Conservation (phyloP, 345 rosid species). For the Turnera subulata region DNA sequence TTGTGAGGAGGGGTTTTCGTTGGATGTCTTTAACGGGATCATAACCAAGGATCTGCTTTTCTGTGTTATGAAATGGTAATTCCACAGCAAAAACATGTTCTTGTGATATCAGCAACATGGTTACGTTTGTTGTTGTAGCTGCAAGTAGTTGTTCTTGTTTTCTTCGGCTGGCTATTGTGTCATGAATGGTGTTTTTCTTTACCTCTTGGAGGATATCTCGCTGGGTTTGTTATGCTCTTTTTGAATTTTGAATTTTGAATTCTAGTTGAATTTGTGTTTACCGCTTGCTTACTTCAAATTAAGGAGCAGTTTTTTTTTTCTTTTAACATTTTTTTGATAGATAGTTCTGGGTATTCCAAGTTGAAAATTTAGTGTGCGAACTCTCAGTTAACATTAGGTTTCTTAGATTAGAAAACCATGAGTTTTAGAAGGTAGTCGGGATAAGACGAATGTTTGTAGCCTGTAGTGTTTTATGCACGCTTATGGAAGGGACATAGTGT, state of each 20-base stretch:
- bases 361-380: neutral
- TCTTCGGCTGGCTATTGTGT: neutral
- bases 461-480: no score
- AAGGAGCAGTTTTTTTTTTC: neutral
- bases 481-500: no score
- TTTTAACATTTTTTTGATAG: neutral
- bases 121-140: no score
- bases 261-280: neutral
- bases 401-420: no score
- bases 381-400: no score
- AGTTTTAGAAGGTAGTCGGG: no score
- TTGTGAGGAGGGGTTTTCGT: neutral
- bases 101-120: no score
- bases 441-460: no score
- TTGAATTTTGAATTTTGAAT: neutral
- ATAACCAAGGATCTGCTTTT: slow-evolving; percentile 17
- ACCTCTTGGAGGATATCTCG: neutral
- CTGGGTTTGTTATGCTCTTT: neutral
- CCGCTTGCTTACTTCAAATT: neutral
- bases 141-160: neutral
- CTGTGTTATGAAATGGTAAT: slow-evolving; percentile 32
- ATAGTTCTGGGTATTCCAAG: neutral
- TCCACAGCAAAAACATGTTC: neutral
- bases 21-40: slow-evolving; percentile 28
- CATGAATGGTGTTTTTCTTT: neutral